phyloP scores from a whole-genome alignment of 768 basidiomycete species.

The Cystobasidium ongulense region DNA sequence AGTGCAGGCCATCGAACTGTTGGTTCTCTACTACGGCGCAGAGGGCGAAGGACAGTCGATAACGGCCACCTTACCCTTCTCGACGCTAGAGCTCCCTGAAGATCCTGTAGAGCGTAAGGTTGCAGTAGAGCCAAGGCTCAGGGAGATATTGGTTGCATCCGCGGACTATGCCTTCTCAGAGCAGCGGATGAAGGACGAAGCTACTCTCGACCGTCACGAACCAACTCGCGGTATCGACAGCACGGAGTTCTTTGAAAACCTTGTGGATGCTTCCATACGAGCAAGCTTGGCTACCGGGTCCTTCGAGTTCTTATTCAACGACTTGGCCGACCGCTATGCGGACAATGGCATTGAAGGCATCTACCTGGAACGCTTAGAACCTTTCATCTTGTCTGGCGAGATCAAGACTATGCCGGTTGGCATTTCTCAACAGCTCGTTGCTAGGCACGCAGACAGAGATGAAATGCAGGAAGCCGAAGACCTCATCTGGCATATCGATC shows the following conservation, averaged over 20 bases:
- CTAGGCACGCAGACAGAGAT: slow-evolving; percentile 62
- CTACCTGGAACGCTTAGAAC: slow-evolving; percentile 71
- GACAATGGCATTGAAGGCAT: slow-evolving; percentile 73
- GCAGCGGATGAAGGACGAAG: slow-evolving; percentile 82
- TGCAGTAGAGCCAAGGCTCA: slow-evolving; percentile 66
- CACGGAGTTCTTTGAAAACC: slow-evolving; percentile 76
- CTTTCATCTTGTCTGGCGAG: slow-evolving; percentile 66
- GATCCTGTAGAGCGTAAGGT: slow-evolving; percentile 54
- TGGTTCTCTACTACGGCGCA: slow-evolving; percentile 69
- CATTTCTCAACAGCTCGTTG: slow-evolving; percentile 74
- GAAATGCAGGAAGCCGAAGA: slow-evolving; percentile 71
- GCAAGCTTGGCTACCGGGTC: slow-evolving; percentile 74
- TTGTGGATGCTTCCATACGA: slow-evolving; percentile 66
- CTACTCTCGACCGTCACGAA: slow-evolving; percentile 57
- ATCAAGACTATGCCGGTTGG: slow-evolving; percentile 72
- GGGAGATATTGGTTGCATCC: slow-evolving; percentile 78
- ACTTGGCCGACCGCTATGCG: slow-evolving; percentile 82
- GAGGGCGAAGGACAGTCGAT: slow-evolving; percentile 14
- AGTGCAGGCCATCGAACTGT: slow-evolving; percentile 75
- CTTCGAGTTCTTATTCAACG: slow-evolving; percentile 82
- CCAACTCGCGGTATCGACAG: slow-evolving; percentile 88
- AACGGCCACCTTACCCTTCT: slow-evolving; percentile 50
- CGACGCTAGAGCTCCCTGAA: slow-evolving; percentile 74
- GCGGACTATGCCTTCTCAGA: slow-evolving; percentile 85
- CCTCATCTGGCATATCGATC: slow-evolving; percentile 93